These are phyloP conservation scores for Novymonas esmeraldas DNA, from an alignment of 208 protist genomes.

Conservation along the genomic window DNA sequence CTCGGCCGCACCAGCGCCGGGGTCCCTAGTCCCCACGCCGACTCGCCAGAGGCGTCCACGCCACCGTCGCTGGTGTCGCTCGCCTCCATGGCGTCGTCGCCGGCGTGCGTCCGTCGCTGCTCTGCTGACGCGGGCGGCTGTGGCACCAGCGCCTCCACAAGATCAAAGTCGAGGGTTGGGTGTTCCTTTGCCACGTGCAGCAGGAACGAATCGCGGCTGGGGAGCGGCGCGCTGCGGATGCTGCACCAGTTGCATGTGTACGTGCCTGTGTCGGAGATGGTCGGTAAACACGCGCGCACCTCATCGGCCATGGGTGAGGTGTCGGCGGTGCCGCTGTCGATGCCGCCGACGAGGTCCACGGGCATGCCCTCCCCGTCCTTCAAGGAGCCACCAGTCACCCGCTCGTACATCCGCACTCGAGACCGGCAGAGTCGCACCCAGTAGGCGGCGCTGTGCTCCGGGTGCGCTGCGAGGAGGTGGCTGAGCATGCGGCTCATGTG, in stretches of 20 bases:
- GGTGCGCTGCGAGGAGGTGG: constrained; percentile 70
- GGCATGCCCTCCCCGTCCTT: constrained; percentile 15
- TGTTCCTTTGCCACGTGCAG: constrained; percentile 77
- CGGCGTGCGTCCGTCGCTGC: neutral
- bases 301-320: neutral
- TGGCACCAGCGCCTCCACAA: constrained; percentile 63
- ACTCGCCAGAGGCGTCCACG: too few relatives aligned
- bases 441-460: constrained; percentile 47
- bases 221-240: constrained; percentile 32
- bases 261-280: constrained; percentile 46
- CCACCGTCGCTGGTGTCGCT: constrained; percentile 32
- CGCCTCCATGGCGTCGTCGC: neutral
- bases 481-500: constrained; percentile 75
- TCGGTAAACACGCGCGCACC: constrained; percentile 43
- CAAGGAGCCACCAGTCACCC: constrained; percentile 59
- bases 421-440: constrained; percentile 59
- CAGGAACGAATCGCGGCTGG: constrained; percentile 82
- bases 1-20: constrained; percentile 14
- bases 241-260: constrained; percentile 91
- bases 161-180: constrained; percentile 68
- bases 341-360: neutral
- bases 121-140: constrained; percentile 7
- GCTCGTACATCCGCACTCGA: constrained; percentile 68
- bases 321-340: neutral
- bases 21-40: too few relatives aligned